Evolutionary conservation across 2,329 filamentous ascomycete genomes (phyloP), one percentile per base, ranked within the genome.

Genomic region (Juglanconis oblonga): DNA sequence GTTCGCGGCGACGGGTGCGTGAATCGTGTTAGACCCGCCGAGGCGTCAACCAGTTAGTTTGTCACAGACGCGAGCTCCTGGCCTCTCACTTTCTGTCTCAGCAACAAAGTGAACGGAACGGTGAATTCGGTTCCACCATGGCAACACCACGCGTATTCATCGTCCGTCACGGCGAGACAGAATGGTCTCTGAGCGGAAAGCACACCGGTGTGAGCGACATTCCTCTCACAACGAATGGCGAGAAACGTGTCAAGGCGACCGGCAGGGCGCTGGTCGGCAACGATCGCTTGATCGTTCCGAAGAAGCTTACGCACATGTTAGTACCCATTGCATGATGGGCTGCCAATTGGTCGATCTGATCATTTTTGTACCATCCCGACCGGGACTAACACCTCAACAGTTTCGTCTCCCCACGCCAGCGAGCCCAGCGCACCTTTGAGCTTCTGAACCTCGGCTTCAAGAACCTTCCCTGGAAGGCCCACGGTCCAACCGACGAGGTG

Each of bases 191-290:
- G 52, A 89, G 89, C 67, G 93, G 92, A 58, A 83, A 87, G 55
- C 91, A 97, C 76, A 98, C 94, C 0, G 90, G 92, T 55, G 82
- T 79, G 33, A 90, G 90, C n/a, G 93, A 98, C 70, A 90, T 98
- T 4, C 88, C 92, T 1, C 80, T 97, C 42, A 97, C 93, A 1
- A 77, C 81, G 54, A 89, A 91, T 71, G 94, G 94, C 55, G 90
- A 92, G 79, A 90, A 86, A 72, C 83, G 90, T 62, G 83, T 93
- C 61, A 79, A 77, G 60, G 87, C 89, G 1, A 97, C 94, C 0
- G 93, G 93, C 6, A 84, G 86, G 67, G 93, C 92, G 2, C 81
- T 98, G 33, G 87, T 97, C 7, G 94, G 94, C 13, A 80, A 87
- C 62, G 91, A 97, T 71, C 81, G 93, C 50, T 78, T 97, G 61